Base-by-base conservation (phyloP, 106 monocot species). In the Amphibolis antarctica region DNA sequence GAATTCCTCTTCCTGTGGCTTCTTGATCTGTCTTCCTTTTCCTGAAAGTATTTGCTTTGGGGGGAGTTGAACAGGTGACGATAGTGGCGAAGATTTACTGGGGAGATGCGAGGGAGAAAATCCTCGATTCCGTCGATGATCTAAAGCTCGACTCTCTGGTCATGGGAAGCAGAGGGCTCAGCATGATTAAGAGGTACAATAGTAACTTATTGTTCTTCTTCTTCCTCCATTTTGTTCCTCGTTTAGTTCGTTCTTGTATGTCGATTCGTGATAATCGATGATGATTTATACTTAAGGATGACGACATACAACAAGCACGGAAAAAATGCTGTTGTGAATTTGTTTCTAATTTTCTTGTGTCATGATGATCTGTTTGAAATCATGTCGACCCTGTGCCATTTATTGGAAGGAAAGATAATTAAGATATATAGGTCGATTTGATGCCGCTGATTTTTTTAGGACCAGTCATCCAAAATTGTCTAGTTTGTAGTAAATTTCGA, bases 21-120 rank as follows among this genome's bases (percentile, higher is more conserved):
- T 60, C 31, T 56, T 21, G 13, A 36, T 36, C 7, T 36, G 36
- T 7, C 2, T 4, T 7, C 2, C 2, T 36, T 36, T 36, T 2
- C 7, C 36, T 36, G 7, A 36, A 36, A 36, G 7, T 36, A 4
- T 36, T 36, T 36, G 36, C 7, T 36, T 36, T 36, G 36, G 24
- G 23, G 10, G 36, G 24, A 15, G 10, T 52, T 22, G 21, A 5
- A 0, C 63, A 87, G 92, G 77, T 70, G 11, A 83, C 25, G 36
- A 65, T 92, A 29, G 77, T 77, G 44, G 44, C 76, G 53, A 92
- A 84, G 81, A 15, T 92, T 12, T 92, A 81, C 77, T 87, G 86
- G 83, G 92, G 92, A 24, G 92, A 92, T 70, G 81, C 86, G 10
- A 71, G 86, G 72, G 86, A 92, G 84, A 81, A 84, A 72, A 76